phyloP scores from a whole-genome alignment of 345 rosid species.

The Eucalyptus tenuipes region DNA sequence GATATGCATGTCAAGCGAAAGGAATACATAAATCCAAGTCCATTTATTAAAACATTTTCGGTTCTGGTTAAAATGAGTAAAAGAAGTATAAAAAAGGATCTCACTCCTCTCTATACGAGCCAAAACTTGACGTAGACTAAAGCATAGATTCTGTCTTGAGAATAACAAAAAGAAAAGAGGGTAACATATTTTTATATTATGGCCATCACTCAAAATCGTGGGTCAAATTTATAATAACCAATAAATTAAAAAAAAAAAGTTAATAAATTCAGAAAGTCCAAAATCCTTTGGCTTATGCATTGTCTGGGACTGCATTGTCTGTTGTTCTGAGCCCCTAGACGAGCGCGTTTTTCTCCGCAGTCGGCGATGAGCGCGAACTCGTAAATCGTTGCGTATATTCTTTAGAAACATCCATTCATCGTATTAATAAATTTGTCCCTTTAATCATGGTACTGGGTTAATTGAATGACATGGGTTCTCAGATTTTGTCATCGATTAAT shows the following conservation, averaged over 20 bases:
- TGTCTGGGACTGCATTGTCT: not conserved
- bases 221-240: not conserved
- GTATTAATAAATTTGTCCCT: not conserved
- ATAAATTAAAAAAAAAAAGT: not conserved
- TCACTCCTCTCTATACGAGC: not conserved
- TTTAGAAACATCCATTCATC: slow-evolving; percentile 18
- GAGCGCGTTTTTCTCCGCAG: not conserved
- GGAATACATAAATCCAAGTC: not conserved
- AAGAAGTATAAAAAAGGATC: not conserved
- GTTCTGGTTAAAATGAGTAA: not conserved
- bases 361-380: not conserved
- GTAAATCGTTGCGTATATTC: slow-evolving; percentile 1
- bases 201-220: not conserved
- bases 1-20: not conserved
- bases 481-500: not conserved
- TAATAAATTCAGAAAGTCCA: not conserved
- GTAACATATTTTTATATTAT: not conserved
- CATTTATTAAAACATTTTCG: not conserved
- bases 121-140: not conserved
- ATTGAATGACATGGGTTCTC: not conserved
- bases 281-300: not conserved
- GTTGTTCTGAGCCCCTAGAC: not conserved
- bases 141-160: not conserved
- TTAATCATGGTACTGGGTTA: not conserved
- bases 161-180: not conserved